These are phyloP conservation scores for Phaeosphaeria sp. DNA, from an alignment of 2,329 filamentous ascomycete species.

Conservation along the genomic window DNA sequence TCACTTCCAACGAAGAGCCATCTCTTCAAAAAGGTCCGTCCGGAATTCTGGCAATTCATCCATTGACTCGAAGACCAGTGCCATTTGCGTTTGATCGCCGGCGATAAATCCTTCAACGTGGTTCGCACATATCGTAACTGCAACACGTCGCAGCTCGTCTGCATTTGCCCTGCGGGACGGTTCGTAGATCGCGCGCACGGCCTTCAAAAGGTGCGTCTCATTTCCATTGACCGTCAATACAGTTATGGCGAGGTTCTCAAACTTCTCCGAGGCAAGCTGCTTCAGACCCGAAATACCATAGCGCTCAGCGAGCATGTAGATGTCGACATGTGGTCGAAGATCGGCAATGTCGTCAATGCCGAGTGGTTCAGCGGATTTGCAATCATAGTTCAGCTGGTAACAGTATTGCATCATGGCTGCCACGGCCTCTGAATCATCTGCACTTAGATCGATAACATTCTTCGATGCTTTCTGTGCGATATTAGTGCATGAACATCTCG, in stretches of 20 bases:
- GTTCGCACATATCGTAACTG: slow-evolving; percentile 36
- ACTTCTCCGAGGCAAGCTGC: slow-evolving; percentile 33
- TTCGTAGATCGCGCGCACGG: slow-evolving; percentile 34
- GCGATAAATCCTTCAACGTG: slow-evolving; percentile 37
- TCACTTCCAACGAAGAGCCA: slow-evolving; percentile 34
- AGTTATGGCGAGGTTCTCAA: slow-evolving; percentile 28
- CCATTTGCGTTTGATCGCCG: slow-evolving; percentile 32
- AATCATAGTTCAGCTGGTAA: slow-evolving; percentile 39
- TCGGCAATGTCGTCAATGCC: slow-evolving; percentile 28
- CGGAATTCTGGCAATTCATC: slow-evolving; percentile 40
- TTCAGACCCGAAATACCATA: slow-evolving; percentile 36
- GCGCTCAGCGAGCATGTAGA: slow-evolving; percentile 37
- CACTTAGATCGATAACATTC: slow-evolving; percentile 37
- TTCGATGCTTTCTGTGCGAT: slow-evolving; percentile 26
- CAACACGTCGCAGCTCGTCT: slow-evolving; percentile 26
- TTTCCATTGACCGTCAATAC: slow-evolving; percentile 29
- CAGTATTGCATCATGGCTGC: slow-evolving; percentile 44
- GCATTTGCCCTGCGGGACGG: slow-evolving; percentile 27
- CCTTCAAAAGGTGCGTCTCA: slow-evolving; percentile 32
- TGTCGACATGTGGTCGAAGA: slow-evolving; percentile 33
- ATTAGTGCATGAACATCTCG: slow-evolving; percentile 8
- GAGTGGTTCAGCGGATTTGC: slow-evolving; percentile 23
- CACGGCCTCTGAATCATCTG: slow-evolving; percentile 38
- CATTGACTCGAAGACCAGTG: slow-evolving; percentile 35
- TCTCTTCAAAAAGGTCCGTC: slow-evolving; percentile 37